Evolutionary conservation across 176 grass and related monocot genomes (phyloP).

Genomic region (Carex myosuroides): DNA sequence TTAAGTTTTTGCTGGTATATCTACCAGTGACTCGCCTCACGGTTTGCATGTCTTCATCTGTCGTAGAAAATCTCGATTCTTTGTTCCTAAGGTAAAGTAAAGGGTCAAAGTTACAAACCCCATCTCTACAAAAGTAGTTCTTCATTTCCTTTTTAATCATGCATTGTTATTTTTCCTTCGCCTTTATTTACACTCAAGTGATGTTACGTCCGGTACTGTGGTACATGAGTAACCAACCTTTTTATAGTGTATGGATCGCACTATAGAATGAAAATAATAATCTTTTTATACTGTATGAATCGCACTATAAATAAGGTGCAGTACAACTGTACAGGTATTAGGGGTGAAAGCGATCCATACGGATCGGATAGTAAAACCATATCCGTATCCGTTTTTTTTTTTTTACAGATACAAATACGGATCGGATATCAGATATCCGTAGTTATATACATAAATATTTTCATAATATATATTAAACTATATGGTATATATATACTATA

Average conservation of each 20-base stretch:
- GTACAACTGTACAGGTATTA: neutral
- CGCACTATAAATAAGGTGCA: constrained; percentile 1
- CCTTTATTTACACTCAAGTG: neutral
- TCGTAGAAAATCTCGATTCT: neutral
- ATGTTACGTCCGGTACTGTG: neutral
- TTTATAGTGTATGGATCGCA: neutral
- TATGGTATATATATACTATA: too few relatives aligned
- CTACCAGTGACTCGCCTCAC: too few relatives aligned
- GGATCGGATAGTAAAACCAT: too few relatives aligned
- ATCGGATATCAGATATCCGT: too few relatives aligned
- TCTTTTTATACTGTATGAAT: neutral
- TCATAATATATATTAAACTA: too few relatives aligned
- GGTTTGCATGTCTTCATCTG: neutral
- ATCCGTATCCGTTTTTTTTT: too few relatives aligned
- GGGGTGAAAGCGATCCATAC: too few relatives aligned
- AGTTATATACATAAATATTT: too few relatives aligned
- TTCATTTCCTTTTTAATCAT: neutral
- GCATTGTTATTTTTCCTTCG: neutral
- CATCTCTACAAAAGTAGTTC: neutral
- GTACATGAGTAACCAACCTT: neutral
- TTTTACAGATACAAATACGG: too few relatives aligned
- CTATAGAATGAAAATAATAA: neutral
- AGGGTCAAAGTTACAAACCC: neutral
- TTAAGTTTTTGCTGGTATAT: too few relatives aligned
- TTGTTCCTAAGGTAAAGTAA: neutral